A percentile compares a stretch with the other conserved stretches of the same genome.
Evolutionary conservation across 1,284 basidiomycete genomes (phyloP).

Genomic region (Trichosporon sp.): DNA sequence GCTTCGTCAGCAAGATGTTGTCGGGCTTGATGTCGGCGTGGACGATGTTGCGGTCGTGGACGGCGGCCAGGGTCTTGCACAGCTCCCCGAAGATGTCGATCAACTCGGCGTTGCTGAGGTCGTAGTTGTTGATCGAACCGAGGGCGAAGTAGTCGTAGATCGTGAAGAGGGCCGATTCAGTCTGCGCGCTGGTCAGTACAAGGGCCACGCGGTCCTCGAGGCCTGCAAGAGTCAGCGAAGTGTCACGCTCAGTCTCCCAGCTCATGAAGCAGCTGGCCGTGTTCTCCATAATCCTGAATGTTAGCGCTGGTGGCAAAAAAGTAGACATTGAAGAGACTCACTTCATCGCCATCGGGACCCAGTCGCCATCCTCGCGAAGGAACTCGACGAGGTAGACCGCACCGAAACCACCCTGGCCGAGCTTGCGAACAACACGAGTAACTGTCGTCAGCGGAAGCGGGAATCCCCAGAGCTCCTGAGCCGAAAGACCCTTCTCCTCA

Average conservation of each 20-base stretch:
- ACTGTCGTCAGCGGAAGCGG: background rate
- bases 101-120: background rate
- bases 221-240: background rate
- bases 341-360: background rate
- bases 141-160: background rate
- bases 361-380: background rate
- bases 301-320: background rate
- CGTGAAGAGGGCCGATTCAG: background rate
- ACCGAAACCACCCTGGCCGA: background rate
- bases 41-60: background rate
- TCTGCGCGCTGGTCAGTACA: background rate
- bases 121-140: background rate
- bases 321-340: background rate
- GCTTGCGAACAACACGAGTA: background rate
- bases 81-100: background rate
- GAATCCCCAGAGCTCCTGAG: background rate
- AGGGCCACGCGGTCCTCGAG: background rate
- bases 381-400: background rate
- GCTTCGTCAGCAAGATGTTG: background rate
- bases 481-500: background rate
- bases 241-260: background rate
- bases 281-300: background rate
- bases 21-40: background rate
- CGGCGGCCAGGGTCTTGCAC: background rate
- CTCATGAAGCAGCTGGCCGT: background rate